Evolutionary conservation across 345 rosid genomes (phyloP), one percentile per base, ranked within the genome.

Genomic region (Hirschfeldia incana): DNA sequence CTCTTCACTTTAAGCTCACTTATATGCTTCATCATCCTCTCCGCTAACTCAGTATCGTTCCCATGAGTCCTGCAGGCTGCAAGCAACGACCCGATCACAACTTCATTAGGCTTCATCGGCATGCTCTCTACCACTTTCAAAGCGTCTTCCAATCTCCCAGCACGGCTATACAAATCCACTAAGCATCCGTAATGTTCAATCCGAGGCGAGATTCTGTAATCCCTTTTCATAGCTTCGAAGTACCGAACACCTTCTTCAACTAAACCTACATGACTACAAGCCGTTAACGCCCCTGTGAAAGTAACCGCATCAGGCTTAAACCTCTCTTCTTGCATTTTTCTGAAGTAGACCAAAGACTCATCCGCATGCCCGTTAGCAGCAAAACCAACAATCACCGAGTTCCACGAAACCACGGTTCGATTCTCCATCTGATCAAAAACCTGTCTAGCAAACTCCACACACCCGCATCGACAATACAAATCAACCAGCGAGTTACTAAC

Each of bases 151-250:
- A 94, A 68, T 73, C 83, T 85, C 59, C 98, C 97, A 8, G 97
- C 91, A 8, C 94, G 94, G 76, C 93, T 89, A 74, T 86, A 90
- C 55, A 92, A 87, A 87, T 92, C 94, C 15, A 94, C 97, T 53
- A 94, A 65, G 88, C 98, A 94, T 6, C 96, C 96, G 6, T 88
- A 94, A 67, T 92, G 98, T 76, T 90, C 93, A 60, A 94, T 89
- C 39, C 91, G 75, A 4, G 98, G 94, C 16, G 79, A 68, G 65
- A 94, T 85, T 59, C 74, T 66, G 76, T 83, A 80, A 65, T 83
- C 83, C 34, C 73, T 79, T 76, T 78, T 85, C 94, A 92, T 89
- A 60, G 59, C 36, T 16, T 87, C 78, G 76, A 94, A 89, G 74
- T 83, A 87, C 16, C 15, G 63, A 26, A 87, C 80, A 71, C 96